Percentiles rank a stretch among this genome's conserved stretches.
These are phyloP conservation scores for Diaporthe destruens DNA, from an alignment of 2,329 filamentous ascomycete species.

Conservation along the genomic window DNA sequence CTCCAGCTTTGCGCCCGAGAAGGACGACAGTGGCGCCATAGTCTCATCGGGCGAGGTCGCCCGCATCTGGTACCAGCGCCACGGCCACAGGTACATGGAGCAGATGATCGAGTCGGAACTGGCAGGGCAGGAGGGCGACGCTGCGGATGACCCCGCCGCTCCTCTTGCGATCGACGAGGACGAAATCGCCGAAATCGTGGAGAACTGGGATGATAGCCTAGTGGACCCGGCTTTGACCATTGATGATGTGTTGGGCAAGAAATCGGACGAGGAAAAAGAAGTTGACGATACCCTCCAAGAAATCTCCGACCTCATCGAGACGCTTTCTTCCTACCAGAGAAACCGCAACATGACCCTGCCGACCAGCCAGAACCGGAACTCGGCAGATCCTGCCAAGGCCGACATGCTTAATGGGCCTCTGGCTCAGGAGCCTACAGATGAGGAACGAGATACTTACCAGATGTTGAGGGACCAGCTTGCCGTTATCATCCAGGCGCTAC, in stretches of 20 bases:
- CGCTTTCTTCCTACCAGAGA: slow-evolving; percentile 81
- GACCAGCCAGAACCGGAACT: slow-evolving; percentile 71
- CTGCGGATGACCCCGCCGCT: slow-evolving; percentile 50
- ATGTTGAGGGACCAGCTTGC: slow-evolving; percentile 80
- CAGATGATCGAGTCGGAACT: slow-evolving; percentile 69
- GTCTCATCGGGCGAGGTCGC: slow-evolving; percentile 76
- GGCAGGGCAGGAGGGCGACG: slow-evolving; percentile 53
- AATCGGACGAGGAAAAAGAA: slow-evolving; percentile 68
- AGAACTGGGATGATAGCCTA: slow-evolving; percentile 68
- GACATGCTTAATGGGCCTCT: slow-evolving; percentile 77
- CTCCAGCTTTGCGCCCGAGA: slow-evolving; percentile 82
- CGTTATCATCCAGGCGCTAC: slow-evolving; percentile 79
- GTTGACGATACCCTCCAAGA: slow-evolving; percentile 78
- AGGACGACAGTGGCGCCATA: slow-evolving; percentile 79
- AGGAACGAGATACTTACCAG: slow-evolving; percentile 74
- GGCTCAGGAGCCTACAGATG: slow-evolving; percentile 72
- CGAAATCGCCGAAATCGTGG: slow-evolving; percentile 65
- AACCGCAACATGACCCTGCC: slow-evolving; percentile 80
- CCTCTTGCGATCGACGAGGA: slow-evolving; percentile 62
- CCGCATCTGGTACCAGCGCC: slow-evolving; percentile 81
- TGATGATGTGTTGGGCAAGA: slow-evolving; percentile 64
- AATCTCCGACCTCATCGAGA: slow-evolving; percentile 82
- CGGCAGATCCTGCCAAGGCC: slow-evolving; percentile 72
- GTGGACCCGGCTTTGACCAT: slow-evolving; percentile 67
- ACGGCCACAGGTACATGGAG: slow-evolving; percentile 75